Conservation (phyloP, 805 yeast genomes). For the Myxozyma neglecta region DNA sequence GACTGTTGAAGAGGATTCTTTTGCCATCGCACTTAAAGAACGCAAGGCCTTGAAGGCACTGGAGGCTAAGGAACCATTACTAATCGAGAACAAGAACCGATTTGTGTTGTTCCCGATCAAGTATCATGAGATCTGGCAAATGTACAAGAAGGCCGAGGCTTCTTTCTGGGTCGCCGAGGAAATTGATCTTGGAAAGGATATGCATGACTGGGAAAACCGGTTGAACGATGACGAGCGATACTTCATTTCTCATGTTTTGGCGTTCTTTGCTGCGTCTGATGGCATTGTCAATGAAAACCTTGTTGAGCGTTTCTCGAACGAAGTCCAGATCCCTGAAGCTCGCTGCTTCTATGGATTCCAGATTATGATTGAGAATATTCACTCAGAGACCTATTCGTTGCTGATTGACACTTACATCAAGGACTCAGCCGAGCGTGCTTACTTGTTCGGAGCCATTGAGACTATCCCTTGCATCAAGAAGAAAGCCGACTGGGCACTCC, state of each 20-base stretch:
- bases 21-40: conserved; percentile 13
- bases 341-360: conserved; percentile 99
- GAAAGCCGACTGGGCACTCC: conserved; percentile 98
- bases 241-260: conserved; percentile 88
- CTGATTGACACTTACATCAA: conserved; percentile 93
- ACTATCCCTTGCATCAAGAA: conserved; percentile 93
- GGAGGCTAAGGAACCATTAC: conserved; percentile 87
- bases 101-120: conserved; percentile 94
- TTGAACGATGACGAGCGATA: conserved; percentile 89
- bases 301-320: conserved; percentile 96
- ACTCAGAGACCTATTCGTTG: conserved; percentile 93
- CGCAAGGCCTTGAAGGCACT: conserved; percentile 57
- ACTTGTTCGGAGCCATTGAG: conserved; percentile 91
- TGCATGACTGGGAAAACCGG: conserved; percentile 86
- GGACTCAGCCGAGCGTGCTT: conserved; percentile 91
- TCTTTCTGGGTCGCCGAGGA: conserved; percentile 99
- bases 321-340: conserved; percentile 96
- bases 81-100: conserved; percentile 79
- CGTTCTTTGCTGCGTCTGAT: conserved; percentile 98
- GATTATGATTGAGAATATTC: conserved; percentile 99
- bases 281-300: conserved; percentile 97
- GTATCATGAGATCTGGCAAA: conserved; percentile 97
- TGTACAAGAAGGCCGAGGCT: conserved; percentile 98
- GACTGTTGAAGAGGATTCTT: conserved; percentile 13
- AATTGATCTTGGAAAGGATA: conserved; percentile 90